Evolutionary conservation across 495 filamentous ascomycete genomes (phyloP), one percentile per base, ranked within the genome.

Genomic region (Aeminium ludgeri): DNA sequence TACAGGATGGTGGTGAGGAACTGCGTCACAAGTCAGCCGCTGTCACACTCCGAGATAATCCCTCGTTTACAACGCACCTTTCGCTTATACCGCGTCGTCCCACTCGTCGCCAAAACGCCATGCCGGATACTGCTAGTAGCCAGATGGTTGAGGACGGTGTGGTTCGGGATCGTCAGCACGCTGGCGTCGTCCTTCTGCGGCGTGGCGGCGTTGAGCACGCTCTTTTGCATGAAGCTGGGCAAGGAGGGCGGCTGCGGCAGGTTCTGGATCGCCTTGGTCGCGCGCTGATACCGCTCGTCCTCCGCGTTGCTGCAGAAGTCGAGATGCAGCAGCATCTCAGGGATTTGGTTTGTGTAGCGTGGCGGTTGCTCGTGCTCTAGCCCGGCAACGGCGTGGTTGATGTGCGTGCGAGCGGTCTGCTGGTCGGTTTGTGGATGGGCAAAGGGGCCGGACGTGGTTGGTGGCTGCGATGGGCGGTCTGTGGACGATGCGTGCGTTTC

Each of bases 101-200:
- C 89, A 55, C 85, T 94, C 2, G 92, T 89, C n/a, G 91, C 89
- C 44, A 97, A 68, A 20, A 96, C 81, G 40, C 82, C 80, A 44
- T 92, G 82, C 61, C 93, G 95, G 59, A 97, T 97, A 59, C 86
- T 94, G 65, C 86, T 94, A 3, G 89, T 97, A n/a, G 87, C 87
- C 34, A 97, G 65, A 58, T 97, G 89, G 49, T 97, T 97, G 49
- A 97, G 62, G 19, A 97, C 84, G 2, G 89, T 94, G 49, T 97
- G 89, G 51, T 96, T 97, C 11, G 89, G 89, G 65, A 94, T 86
- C 38, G 77, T 86, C 30, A 97, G 61, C 32, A 97, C 91, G 62
- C 86, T 93, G 59, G 83, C 91, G 56, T 97, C 89, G 60, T 96
- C 89, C 63, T 95, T 96, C 66, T 93, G 86, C 1, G 84, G 73